Conservation (phyloP, 78 protist genomes). For the Fonticula alba region DNA sequence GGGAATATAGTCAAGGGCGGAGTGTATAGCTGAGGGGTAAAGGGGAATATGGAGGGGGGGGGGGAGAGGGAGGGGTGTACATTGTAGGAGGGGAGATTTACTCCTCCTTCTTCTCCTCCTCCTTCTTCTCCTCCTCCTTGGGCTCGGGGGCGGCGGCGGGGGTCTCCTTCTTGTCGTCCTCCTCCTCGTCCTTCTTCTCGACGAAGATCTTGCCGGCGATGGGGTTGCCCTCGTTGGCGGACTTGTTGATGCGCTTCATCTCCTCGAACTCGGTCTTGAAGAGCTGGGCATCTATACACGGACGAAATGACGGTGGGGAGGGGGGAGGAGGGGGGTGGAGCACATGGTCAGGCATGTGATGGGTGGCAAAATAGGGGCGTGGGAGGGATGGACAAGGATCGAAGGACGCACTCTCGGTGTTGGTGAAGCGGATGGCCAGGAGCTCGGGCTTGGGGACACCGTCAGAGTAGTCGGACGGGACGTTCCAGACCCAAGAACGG, state of each 20-base stretch:
- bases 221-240: background rate
- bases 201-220: background rate
- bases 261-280: background rate
- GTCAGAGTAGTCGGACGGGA: slow-evolving; percentile 10
- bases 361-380: too few species aligned
- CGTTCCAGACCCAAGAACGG: slow-evolving; percentile 9
- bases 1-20: too few species aligned
- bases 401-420: background rate
- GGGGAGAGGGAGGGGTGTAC: too few species aligned
- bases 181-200: background rate
- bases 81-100: too few species aligned
- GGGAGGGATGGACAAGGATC: background rate
- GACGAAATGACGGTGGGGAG: too few species aligned
- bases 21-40: too few species aligned
- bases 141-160: background rate
- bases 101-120: too few species aligned
- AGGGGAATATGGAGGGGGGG: too few species aligned
- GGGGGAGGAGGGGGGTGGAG: too few species aligned
- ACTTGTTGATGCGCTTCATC: background rate
- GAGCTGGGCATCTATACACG: background rate
- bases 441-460: background rate
- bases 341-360: background rate
- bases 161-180: background rate
- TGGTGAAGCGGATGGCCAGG: slow-evolving; percentile 8
- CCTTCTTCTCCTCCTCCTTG: background rate